Base-by-base conservation (phyloP, 345 rosid genomes). In the Euphorbia peplus region DNA sequence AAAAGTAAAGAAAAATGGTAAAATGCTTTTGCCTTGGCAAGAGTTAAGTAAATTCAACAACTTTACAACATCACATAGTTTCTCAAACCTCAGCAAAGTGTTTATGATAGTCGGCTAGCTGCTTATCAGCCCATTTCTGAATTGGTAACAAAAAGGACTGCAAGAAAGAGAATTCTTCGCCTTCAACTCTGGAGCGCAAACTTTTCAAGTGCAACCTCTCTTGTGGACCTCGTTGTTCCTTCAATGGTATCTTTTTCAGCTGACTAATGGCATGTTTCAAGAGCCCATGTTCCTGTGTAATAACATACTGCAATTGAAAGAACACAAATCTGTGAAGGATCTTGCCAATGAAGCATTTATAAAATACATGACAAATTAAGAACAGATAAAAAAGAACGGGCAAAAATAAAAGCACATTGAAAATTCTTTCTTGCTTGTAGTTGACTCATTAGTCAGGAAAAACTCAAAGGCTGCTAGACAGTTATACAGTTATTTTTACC, bases 211-310 rank as follows among this genome's bases (percentile, higher is more conserved):
- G 99, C 72, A 86, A 75, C 78, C 96, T 89, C 87, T 95, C 99
- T 70, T 91, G 98, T 56, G 98, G 97, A 53, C 96, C 99, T 29
- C 95, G 86, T 75, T 95, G 90, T 81, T 90, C 99, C 81, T 87
- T 89, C 72, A 89, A 70, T 25, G 98, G 93, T 78, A 95, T 88
- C 77, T 77, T 90, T 71, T 82, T 91, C 81, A 95, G 80, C 83
- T 95, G 99, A 69, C 86, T 85, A 79, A 91, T 88, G 68, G 90
- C 91, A 80, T 85, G 95, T 58, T 88, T 86, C 79, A 95, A 70
- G 79, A 91, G 79, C 67, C 93, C 87, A 59, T 76, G 89, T 75
- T 91, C 96, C 77, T 83, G 84, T 32, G 90, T 95, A 75, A 91
- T 90, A 65, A 84, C 87, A 83, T 82, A 86, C 99, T 95, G 95